phyloP scores from a whole-genome alignment of 495 filamentous ascomycete species.

The Aspergillus funiculosus region DNA sequence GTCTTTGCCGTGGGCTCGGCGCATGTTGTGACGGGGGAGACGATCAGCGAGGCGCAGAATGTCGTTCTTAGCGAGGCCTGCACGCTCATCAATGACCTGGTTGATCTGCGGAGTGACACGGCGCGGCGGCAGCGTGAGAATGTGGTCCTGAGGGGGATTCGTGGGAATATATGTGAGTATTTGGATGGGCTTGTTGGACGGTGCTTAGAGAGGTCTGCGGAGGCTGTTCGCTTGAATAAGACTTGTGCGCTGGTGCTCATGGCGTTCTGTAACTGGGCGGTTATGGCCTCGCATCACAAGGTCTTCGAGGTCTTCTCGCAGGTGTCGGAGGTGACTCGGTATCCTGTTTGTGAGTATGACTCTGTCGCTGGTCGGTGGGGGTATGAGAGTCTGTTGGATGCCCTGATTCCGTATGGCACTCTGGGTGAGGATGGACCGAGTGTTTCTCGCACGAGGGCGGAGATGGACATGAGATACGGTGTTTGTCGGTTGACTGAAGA shows the following conservation, averaged over 20 bases:
- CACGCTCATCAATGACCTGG: conserved; percentile 18
- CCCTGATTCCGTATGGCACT: conserved; percentile 18
- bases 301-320: conserved; percentile 18
- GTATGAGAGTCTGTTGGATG: conserved; percentile 15
- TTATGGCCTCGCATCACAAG: conserved; percentile 24
- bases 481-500: conserved; percentile 7
- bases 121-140: conserved; percentile 22
- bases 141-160: conserved; percentile 17
- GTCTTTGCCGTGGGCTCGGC: conserved; percentile 12
- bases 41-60: conserved; percentile 3
- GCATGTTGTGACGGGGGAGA: conserved; percentile 15
- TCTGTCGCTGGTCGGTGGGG: not conserved
- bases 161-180: conserved; percentile 16
- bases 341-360: conserved; percentile 6
- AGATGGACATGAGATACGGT: conserved; percentile 18
- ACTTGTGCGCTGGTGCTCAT: conserved; percentile 14
- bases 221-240: conserved; percentile 5
- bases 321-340: not conserved
- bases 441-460: conserved; percentile 1
- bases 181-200: conserved; percentile 12
- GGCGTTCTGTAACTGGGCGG: conserved; percentile 24
- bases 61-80: conserved; percentile 7
- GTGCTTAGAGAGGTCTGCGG: conserved; percentile 5
- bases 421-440: conserved; percentile 8
- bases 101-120: conserved; percentile 21